These are phyloP conservation scores for Metschnikowia continentalis DNA, from an alignment of 805 yeast genomes.

Conservation along the genomic window DNA sequence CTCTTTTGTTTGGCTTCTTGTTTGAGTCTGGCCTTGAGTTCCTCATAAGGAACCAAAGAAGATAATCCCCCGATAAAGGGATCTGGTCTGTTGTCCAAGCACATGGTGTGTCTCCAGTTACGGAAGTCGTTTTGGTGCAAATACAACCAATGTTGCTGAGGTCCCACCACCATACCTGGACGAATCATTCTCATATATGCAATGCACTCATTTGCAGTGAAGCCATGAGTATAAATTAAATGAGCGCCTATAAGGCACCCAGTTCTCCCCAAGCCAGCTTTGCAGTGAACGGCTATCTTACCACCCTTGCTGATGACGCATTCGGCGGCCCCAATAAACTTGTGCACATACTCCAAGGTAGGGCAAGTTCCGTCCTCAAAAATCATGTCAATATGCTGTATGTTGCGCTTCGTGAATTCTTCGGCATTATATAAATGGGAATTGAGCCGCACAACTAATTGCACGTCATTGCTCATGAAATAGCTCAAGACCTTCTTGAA, in stretches of 20 bases:
- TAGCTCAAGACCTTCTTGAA: constrained; percentile 77
- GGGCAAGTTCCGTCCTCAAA: constrained; percentile 99
- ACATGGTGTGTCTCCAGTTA: constrained; percentile 94
- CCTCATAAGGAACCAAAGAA: constrained; percentile 59
- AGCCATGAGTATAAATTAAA: constrained; percentile 91
- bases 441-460: constrained; percentile 86
- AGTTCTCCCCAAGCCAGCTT: constrained; percentile 96
- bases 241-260: constrained; percentile 98
- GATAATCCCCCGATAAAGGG: constrained; percentile 63
- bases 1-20: constrained; percentile 38
- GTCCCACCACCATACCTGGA: constrained; percentile 99
- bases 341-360: constrained; percentile 85
- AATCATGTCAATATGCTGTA: constrained; percentile 90
- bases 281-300: constrained; percentile 97
- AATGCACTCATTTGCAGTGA: constrained; percentile 95
- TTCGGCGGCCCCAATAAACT: constrained; percentile 93
- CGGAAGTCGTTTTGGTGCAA: constrained; percentile 93
- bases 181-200: constrained; percentile 94
- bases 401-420: constrained; percentile 78
- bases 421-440: constrained; percentile 83
- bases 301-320: constrained; percentile 82
- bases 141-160: constrained; percentile 98
- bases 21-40: constrained; percentile 51
- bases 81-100: constrained; percentile 63
- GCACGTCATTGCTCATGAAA: constrained; percentile 69